A percentile compares a stretch with the other conserved stretches of the same genome.
Conservation (phyloP, 2,329 filamentous ascomycete genomes). For the Fusarium redolens region DNA sequence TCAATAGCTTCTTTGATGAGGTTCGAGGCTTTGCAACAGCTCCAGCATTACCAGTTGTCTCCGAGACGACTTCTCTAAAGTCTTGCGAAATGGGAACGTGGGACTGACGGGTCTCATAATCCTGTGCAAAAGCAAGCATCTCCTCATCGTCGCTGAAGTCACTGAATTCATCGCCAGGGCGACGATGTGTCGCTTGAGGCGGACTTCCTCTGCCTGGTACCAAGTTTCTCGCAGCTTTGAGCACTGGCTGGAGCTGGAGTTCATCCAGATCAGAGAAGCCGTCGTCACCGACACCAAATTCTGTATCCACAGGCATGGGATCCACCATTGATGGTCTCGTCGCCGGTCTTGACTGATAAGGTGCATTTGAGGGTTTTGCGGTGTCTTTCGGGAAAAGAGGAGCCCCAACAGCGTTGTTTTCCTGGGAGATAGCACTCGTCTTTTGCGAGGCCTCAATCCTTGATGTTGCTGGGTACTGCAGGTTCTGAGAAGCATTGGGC, state of each 20-base stretch:
- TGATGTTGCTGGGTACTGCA: slow-evolving; percentile 37
- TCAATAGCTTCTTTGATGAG: slow-evolving; percentile 48
- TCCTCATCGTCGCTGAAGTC: slow-evolving; percentile 63
- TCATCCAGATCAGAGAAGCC: slow-evolving; percentile 48
- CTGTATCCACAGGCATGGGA: slow-evolving; percentile 15
- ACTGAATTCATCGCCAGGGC: slow-evolving; percentile 52
- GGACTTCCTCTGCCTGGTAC: slow-evolving; percentile 22
- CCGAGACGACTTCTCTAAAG: slow-evolving; percentile 56
- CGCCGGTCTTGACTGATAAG: slow-evolving; percentile 1
- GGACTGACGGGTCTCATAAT: slow-evolving; percentile 58
- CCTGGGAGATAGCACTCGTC: slow-evolving; percentile 40
- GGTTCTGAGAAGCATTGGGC: slow-evolving; percentile 33
- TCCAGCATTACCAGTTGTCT: slow-evolving; percentile 61
- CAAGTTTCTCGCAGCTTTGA: no score
- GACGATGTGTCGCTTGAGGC: slow-evolving; percentile 31
- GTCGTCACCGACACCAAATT: slow-evolving; percentile 44
- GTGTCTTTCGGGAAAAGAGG: slow-evolving; percentile 44
- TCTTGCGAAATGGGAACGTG: slow-evolving; percentile 30
- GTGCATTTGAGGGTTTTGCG: neutral
- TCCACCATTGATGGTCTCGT: neutral
- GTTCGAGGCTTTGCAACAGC: slow-evolving; percentile 48
- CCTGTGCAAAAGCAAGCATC: slow-evolving; percentile 63
- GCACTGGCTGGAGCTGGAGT: slow-evolving; percentile 32
- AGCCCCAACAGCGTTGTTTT: slow-evolving; percentile 29
- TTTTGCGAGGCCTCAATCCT: slow-evolving; percentile 25